Evolutionary conservation across 225 moss, liverwort and hornwort genomes (phyloP).

Genomic region (Asterella californica): DNA sequence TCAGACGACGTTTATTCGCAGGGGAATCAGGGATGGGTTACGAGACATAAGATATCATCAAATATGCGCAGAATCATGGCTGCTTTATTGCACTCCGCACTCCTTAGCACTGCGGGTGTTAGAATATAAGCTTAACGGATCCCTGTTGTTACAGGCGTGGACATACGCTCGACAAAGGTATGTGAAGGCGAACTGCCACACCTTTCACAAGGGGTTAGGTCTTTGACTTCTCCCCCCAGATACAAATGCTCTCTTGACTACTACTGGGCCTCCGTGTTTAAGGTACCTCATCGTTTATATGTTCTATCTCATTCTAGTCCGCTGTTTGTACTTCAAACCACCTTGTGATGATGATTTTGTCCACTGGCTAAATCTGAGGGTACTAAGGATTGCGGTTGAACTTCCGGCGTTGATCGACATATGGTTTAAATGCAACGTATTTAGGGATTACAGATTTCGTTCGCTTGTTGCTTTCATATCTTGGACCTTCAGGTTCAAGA

Average conservation of each 20-base stretch:
- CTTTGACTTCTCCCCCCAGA: slow-evolving; percentile 27
- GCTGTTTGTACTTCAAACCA: no score
- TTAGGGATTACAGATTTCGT: no score
- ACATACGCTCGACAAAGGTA: slow-evolving; percentile 50
- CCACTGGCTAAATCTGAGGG: no score
- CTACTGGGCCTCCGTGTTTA: slow-evolving; percentile 59
- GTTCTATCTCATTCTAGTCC: no score
- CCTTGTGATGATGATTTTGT: no score
- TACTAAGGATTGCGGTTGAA: no score
- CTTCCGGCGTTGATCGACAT: no score
- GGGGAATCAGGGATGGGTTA: neutral
- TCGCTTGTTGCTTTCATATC: no score
- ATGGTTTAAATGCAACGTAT: no score
- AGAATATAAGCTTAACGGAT: neutral
- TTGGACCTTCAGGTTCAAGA: no score
- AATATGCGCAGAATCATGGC: neutral
- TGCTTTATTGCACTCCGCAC: neutral
- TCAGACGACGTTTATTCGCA: neutral
- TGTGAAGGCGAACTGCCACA: slow-evolving; percentile 40
- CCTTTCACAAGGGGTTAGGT: slow-evolving; percentile 24
- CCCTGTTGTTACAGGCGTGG: slow-evolving; percentile 43
- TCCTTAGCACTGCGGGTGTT: neutral
- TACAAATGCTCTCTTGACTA: slow-evolving; percentile 54
- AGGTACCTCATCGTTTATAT: slow-evolving; percentile 35
- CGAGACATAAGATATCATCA: neutral